These are phyloP conservation scores for Stephanodiscus triporus DNA, from an alignment of 108 stramenopile genomes.

Conservation along the genomic window DNA sequence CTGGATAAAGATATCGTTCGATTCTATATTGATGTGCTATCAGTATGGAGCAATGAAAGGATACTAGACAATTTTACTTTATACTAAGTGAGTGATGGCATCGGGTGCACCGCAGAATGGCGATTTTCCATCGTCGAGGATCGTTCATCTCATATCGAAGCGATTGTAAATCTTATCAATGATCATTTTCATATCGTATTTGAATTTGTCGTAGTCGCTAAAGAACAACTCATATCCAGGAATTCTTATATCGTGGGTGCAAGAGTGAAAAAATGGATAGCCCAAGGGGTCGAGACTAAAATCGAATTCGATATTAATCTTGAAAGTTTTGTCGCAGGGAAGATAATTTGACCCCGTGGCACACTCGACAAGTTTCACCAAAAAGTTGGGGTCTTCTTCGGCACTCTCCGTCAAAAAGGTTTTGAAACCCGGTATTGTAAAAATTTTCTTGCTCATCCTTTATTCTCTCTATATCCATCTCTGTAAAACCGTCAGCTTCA, in stretches of 20 bases:
- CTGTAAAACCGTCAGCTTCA: not conserved
- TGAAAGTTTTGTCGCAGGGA: not conserved
- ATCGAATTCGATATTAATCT: not conserved
- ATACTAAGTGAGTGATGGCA: no score
- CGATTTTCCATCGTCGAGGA: not conserved
- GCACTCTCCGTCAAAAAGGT: not conserved
- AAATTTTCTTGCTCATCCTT: not conserved
- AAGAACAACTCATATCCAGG: not conserved
- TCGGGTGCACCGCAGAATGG: not conserved
- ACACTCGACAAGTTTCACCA: conserved; percentile 1
- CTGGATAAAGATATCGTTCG: no score
- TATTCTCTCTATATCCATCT: not conserved
- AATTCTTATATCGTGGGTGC: not conserved
- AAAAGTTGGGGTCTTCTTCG: not conserved
- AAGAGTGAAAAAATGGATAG: not conserved
- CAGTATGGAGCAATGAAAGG: no score
- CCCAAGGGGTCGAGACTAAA: not conserved
- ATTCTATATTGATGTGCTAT: no score
- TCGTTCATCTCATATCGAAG: not conserved
- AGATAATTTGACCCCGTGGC: conserved; percentile 5
- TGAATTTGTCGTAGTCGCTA: not conserved
- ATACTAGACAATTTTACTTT: no score
- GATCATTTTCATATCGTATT: not conserved
- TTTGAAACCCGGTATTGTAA: conserved; percentile 3
- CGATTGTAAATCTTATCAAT: not conserved